phyloP scores from a whole-genome alignment of 352 stramenopile species.

The Phytophthora megakarya region DNA sequence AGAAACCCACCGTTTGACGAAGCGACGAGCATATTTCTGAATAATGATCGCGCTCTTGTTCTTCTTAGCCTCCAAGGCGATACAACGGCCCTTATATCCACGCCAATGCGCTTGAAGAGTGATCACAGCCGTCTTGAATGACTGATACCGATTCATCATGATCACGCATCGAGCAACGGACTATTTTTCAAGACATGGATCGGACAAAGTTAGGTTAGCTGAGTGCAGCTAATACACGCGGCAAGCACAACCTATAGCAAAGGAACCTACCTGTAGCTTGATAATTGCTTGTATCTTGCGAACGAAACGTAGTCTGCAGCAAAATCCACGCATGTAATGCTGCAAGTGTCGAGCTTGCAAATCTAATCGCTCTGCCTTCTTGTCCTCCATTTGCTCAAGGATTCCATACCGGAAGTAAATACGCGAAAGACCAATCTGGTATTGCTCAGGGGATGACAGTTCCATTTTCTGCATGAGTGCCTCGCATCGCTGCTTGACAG shows the following conservation, averaged over 20 bases:
- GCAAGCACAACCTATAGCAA: not conserved
- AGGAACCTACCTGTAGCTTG: slow-evolving; percentile 65
- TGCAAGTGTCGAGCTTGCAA: slow-evolving; percentile 66
- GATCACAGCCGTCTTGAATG: slow-evolving; percentile 59
- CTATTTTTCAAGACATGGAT: slow-evolving; percentile 33
- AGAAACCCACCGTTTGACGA: slow-evolving; percentile 53
- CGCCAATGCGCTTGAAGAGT: slow-evolving; percentile 79
- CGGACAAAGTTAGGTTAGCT: slow-evolving; percentile 12
- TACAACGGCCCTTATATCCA: slow-evolving; percentile 66
- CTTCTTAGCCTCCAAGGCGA: slow-evolving; percentile 52
- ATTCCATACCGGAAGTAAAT: slow-evolving; percentile 87
- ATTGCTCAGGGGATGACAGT: slow-evolving; percentile 72
- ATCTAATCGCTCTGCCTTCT: slow-evolving; percentile 60
- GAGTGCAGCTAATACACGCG: not conserved
- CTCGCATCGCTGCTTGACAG: slow-evolving; percentile 53
- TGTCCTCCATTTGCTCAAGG: slow-evolving; percentile 80
- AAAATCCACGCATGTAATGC: slow-evolving; percentile 77
- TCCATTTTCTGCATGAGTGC: slow-evolving; percentile 65
- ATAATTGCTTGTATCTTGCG: slow-evolving; percentile 73
- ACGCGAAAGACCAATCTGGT: slow-evolving; percentile 73
- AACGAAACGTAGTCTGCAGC: slow-evolving; percentile 59
- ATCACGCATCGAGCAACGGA: slow-evolving; percentile 84
- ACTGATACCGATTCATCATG: slow-evolving; percentile 74
- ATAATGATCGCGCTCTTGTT: slow-evolving; percentile 71
- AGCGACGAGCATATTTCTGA: slow-evolving; percentile 66